phyloP scores from a whole-genome alignment of 2,329 filamentous ascomycete genomes.

The Pestalotiopsis sp. region DNA sequence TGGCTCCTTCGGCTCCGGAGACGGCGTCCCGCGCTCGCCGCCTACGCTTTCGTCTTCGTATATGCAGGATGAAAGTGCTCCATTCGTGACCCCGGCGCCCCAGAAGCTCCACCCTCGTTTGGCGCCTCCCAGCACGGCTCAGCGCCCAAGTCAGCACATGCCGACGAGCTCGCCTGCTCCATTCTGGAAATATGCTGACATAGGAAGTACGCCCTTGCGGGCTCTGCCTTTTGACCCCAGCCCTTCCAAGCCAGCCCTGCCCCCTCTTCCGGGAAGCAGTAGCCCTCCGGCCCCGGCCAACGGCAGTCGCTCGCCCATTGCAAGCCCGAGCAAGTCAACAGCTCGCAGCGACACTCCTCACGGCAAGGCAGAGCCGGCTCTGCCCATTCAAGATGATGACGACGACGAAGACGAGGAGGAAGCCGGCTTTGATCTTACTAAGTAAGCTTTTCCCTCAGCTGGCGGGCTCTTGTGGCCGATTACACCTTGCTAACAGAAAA shows the following conservation, averaged over 20 bases:
- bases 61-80: slow-evolving; percentile 60
- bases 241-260: slow-evolving; percentile 53
- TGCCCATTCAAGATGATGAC: slow-evolving; percentile 30
- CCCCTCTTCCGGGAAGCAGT: slow-evolving; percentile 51
- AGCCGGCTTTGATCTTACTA: slow-evolving; percentile 60
- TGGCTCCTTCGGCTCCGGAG: slow-evolving; percentile 48
- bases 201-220: slow-evolving; percentile 71
- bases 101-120: slow-evolving; percentile 74
- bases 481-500: neutral
- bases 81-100: slow-evolving; percentile 74
- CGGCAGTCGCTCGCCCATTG: slow-evolving; percentile 48
- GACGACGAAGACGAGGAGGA: slow-evolving; percentile 51
- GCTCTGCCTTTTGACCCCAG: slow-evolving; percentile 58
- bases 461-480: too few species aligned
- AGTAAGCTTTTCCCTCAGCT: slow-evolving; percentile 43
- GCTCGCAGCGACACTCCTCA: slow-evolving; percentile 25
- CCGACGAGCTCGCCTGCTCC: slow-evolving; percentile 83
- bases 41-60: slow-evolving; percentile 66
- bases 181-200: slow-evolving; percentile 86
- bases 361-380: slow-evolving; percentile 22
- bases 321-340: slow-evolving; percentile 50
- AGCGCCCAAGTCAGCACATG: slow-evolving; percentile 83
- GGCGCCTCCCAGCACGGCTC: slow-evolving; percentile 78
- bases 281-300: slow-evolving; percentile 55
- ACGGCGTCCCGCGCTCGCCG: slow-evolving; percentile 57